Base-by-base conservation (phyloP, 306 rosid genomes). In the Urtica urens region DNA sequence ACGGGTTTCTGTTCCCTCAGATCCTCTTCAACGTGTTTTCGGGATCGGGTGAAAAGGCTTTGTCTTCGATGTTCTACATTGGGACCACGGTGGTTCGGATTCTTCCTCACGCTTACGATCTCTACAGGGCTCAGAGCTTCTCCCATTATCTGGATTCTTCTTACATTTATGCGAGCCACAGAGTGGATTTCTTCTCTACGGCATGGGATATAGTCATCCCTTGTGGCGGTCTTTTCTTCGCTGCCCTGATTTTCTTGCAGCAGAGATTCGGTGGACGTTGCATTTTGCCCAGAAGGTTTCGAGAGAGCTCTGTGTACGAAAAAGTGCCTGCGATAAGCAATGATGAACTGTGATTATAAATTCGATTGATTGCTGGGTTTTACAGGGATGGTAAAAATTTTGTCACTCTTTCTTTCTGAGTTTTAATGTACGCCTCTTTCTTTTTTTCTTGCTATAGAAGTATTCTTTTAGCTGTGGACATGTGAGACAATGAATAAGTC, bases 41-140 rank as follows among this genome's bases (percentile, higher is more conserved):
- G 5, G 76, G 72, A 44, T 64, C 93, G 5, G 73, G 78, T 38
- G 83, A 67, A 69, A 72, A 61, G 41, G 51, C 80, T 42, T 66
- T 88, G 13, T 26, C 78, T 16, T 63, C 59, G 54, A 46, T 51
- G 41, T 83, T 78, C 51, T 88, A 84, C 50, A 13, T 58, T 10
- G 95, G 97, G 61, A 70, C 82, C 39, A 84, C 90, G 53, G 14
- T 72, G 67, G 75, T 84, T 56, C 90, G 77, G 4, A 74, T 81
- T 57, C 59, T 83, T 48, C 95, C 95, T 55, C 97, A 81, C 75
- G 93, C 90, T 12, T 88, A 84, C 39, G 95, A 88, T 73, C 83
- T 87, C 26, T 83, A 69, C 74, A 64, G 94, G 64, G 78, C 78
- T 62, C 95, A 57, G 57, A 62, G 67, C 41, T 57, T 72, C 46